Base-by-base conservation (phyloP, 768 basidiomycete species). In the Naganishia vishniacii region DNA sequence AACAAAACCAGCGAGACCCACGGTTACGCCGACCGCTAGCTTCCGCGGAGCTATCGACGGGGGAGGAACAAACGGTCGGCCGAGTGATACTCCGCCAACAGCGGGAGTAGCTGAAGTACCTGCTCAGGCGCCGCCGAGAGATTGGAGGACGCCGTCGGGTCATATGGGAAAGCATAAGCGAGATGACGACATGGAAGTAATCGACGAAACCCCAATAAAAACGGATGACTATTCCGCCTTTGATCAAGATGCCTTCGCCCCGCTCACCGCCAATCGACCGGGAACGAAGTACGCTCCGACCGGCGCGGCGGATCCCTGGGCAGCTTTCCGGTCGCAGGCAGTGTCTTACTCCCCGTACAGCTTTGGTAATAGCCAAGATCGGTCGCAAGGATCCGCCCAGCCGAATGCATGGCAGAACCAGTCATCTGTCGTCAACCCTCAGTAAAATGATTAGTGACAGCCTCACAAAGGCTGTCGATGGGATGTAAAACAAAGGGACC, bases 211-310 rank as follows among this genome's bases (percentile, higher is more conserved):
- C 18, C 53, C 53, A 40, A 32, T 31, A n/a, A 56, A 40, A 41
- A 4, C 34, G 20, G 59, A 45, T 18, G 59, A 60, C 42, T 60
- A 60, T n/a, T 44, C 41, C 11, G 59, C 59, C 12, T 60, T 60
- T 25, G 45, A 44, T 25, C 45, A 44, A 23, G 59, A 60, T 45
- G 59, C 59, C 2, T 60, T 60, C 25, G 59, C 59, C 15, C 59
- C 59, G 1, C 18, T 60, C 9, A 12, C 18, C 26, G 16, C 59
- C 26, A 25, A 4, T 45, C 58, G 16, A 12, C 6, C 32, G 20
- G 23, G 15, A 1, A 23, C 23, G 3, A 56, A 40, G 25, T 32
- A 32, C 15, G 13, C 59, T 34, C 29, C 16, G 3, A 46, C 8
- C 28, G 20, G 18, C 18, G 2, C 59, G 8, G 34, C 42, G 34